Conservation (phyloP, 2,329 filamentous ascomycete genomes). For the Clonostachys sp. region DNA sequence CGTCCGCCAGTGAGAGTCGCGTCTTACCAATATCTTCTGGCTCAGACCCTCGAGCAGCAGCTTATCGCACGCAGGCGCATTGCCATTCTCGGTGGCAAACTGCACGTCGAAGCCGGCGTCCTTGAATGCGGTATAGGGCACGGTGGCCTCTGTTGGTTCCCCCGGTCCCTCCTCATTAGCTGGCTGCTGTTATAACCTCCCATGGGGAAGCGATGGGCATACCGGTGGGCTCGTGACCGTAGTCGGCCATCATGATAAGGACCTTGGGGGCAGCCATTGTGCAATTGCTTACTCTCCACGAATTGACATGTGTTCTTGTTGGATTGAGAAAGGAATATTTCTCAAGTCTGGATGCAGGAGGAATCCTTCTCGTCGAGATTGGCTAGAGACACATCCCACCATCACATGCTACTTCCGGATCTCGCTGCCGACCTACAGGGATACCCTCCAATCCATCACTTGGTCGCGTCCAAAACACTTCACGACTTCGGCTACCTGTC, state of each 20-base stretch:
- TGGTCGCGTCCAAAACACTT: too few relatives aligned
- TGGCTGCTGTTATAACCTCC: neutral
- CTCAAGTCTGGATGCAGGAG: slow-evolving; percentile 3
- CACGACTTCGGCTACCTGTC: too few relatives aligned
- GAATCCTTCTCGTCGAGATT: too few relatives aligned
- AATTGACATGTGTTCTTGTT: too few relatives aligned
- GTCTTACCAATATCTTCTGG: slow-evolving; percentile 39
- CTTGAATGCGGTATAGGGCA: slow-evolving; percentile 42
- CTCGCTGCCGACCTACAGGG: too few relatives aligned
- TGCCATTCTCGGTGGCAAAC: slow-evolving; percentile 45
- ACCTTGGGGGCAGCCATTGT: slow-evolving; percentile 18
- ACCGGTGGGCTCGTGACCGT: slow-evolving; percentile 52
- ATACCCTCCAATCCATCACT: too few relatives aligned
- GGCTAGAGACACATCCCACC: too few relatives aligned
- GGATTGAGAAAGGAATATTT: too few relatives aligned
- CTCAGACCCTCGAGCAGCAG: slow-evolving; percentile 44
- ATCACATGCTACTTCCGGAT: too few relatives aligned
- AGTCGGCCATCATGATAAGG: slow-evolving; percentile 47
- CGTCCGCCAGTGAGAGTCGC: neutral
- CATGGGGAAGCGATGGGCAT: neutral
- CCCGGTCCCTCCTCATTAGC: neutral
- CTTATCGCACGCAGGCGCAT: slow-evolving; percentile 39
- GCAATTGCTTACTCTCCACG: too few relatives aligned
- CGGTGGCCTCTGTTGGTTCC: slow-evolving; percentile 35
- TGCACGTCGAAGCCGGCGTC: slow-evolving; percentile 38